Evolutionary conservation across 352 stramenopile species (phyloP), one percentile per base, ranked within the genome.

Genomic region (Pythium sukuiense): DNA sequence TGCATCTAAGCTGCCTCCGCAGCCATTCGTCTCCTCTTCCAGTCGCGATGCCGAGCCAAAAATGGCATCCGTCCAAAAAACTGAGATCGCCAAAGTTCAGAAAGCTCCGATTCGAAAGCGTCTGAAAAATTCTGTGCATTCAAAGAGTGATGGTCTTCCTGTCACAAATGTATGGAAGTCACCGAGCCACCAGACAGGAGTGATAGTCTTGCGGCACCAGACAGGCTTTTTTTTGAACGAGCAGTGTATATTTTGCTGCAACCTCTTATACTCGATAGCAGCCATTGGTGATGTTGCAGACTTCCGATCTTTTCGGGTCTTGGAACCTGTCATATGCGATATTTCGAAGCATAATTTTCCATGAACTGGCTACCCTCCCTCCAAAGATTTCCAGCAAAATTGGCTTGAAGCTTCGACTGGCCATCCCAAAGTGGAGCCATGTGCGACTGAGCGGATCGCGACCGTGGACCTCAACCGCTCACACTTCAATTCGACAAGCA

Each of bases 401-500:
- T 49, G n/a, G 26, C 9, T 49, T 49, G 41, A 24, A 49, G 41
- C 41, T 26, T 49, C 16, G 14, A 13, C 2, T 49, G 49, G 49
- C 49, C 49, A 55, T 3, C 32, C 32, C 13, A 55, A 24, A 35
- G 49, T 18, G 59, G n/a, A 65, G 59, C 59, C 59, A 65, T 37
- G 39, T 59, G 16, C 14, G 56, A 35, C 32, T n/a, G 29, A 56
- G 49, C n/a, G 52, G 13, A 43, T 29, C 9, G 29, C 26, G 14
- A 18, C 6, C 29, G 11, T 61, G 35, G 58, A 16, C 54, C 54
- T 41, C 55, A 33, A 64, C 43, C 46, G 46, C 59, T 66, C 59
- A 66, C 37, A 66, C 59, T 66, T 66, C 46, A 66, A 66, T 59
- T 41, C 59, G 59, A 66, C 49, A 33, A 59, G 59, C 49, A 50